Base-by-base conservation (phyloP, 345 rosid species). In the Schrenkiella parvula region DNA sequence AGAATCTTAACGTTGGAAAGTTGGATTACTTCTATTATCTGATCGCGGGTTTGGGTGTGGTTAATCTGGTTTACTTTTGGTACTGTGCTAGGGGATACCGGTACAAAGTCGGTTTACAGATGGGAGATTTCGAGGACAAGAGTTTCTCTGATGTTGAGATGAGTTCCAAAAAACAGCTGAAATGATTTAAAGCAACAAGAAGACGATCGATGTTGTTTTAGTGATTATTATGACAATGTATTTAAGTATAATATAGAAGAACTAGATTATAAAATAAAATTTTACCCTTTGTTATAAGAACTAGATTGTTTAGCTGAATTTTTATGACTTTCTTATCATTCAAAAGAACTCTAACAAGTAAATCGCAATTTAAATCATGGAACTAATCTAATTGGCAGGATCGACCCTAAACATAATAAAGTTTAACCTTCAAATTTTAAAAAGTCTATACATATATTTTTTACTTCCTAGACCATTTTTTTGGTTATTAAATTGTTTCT, bases 21-120 rank as follows among this genome's bases (percentile, higher is more conserved):
- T 67, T 89, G 81, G 96, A 92, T 83, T 87, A 88, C 58, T 92
- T 92, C 64, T 92, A 92, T 73, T 89, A 92, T 87, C 22, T 92
- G 74, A 74, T 92, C 28, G 88, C 96, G 1, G 63, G 68, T 46
- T 34, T 89, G 72, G 92, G 88, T 64, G 84, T 78, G 8, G n/a
- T 84, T 26, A 92, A 90, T 77, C 78, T 92, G 60, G 41, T 83
- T 52, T 92, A 89, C 34, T 92, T 88, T 64, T 23, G 84, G 41
- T 34, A 67, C 22, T 92, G 98, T 67, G 95, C 95, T 4, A 81
- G 80, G 51, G 68, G 82, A 48, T 92, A 92, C 41, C 84, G 87
- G 48, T 86, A 68, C 53, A 92, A 92, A 52, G 82, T 80, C 88
- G 0, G 51, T 87, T 78, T 82, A 88, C 74, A 35, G 26, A 25